These are phyloP conservation scores for Wickerhamiella pararugosa DNA, from an alignment of 1,139 yeast genomes.

Conservation along the genomic window DNA sequence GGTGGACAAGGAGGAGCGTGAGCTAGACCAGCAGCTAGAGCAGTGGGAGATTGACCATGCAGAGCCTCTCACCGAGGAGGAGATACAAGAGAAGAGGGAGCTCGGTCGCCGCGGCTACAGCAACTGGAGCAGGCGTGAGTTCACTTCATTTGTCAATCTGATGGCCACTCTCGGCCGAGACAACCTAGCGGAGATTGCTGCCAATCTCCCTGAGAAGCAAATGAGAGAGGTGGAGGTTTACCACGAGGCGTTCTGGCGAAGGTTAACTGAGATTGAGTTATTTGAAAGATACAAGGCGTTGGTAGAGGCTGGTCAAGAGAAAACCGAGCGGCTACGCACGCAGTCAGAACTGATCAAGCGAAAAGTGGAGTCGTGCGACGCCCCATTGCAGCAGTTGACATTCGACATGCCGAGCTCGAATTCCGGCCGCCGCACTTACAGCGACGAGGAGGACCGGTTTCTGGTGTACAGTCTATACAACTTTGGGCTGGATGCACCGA, in stretches of 20 bases:
- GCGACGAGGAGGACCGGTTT: constrained; percentile 77
- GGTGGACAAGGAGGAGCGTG: constrained; percentile 24
- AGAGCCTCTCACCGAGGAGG: constrained; percentile 68
- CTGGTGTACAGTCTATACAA: constrained; percentile 57
- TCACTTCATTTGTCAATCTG: constrained; percentile 70
- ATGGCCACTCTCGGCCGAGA: constrained; percentile 71
- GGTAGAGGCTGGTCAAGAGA: constrained; percentile 79
- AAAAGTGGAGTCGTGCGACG: constrained; percentile 47
- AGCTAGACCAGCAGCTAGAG: constrained; percentile 42
- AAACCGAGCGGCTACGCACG: constrained; percentile 42
- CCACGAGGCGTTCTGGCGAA: constrained; percentile 61
- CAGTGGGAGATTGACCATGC: constrained; percentile 43
- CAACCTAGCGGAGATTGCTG: constrained; percentile 46
- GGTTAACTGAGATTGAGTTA: constrained; percentile 63
- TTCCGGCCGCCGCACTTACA: constrained; percentile 73
- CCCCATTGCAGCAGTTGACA: constrained; percentile 66
- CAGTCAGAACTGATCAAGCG: constrained; percentile 53
- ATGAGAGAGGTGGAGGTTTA: constrained; percentile 61
- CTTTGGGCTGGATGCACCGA: constrained; percentile 65
- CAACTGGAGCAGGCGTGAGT: constrained; percentile 82
- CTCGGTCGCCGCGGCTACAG: constrained; percentile 53
- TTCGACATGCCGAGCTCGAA: constrained; percentile 62
- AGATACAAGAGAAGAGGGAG: constrained; percentile 44
- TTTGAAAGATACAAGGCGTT: constrained; percentile 70
- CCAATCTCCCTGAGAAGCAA: constrained; percentile 39